Evolutionary conservation across 495 filamentous ascomycete genomes (phyloP).

Genomic region (Penicillium malachiteum): DNA sequence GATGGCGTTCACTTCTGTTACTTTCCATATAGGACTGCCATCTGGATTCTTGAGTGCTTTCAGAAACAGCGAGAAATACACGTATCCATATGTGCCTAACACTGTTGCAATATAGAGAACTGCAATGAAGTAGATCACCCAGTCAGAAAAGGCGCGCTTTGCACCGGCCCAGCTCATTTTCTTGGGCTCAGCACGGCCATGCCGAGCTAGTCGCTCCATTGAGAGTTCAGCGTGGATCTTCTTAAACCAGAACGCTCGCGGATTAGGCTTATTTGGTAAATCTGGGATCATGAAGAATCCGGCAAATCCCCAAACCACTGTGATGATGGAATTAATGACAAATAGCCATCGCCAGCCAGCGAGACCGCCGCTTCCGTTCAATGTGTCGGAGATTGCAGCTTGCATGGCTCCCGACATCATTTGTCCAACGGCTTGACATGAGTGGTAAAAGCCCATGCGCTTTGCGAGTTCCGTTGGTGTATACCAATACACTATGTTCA

Average conservation of each 20-base stretch:
- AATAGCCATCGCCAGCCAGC: constrained; percentile 72
- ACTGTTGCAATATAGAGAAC: constrained; percentile 31
- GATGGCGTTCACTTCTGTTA: constrained; percentile 31
- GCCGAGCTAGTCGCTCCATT: constrained; percentile 27
- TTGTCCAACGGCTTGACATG: constrained; percentile 35
- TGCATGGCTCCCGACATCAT: constrained; percentile 37
- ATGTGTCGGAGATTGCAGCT: constrained; percentile 34
- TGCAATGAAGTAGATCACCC: constrained; percentile 33
- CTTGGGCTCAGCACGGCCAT: constrained; percentile 33
- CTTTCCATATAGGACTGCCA: constrained; percentile 22
- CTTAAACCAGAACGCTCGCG: constrained; percentile 33
- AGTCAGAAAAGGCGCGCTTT: constrained; percentile 29
- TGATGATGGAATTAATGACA: constrained; percentile 48
- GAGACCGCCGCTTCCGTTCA: constrained; percentile 55
- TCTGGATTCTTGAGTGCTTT: constrained; percentile 30
- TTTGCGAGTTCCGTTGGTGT: constrained; percentile 47
- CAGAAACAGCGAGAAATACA: constrained; percentile 32
- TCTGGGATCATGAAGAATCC: constrained; percentile 62
- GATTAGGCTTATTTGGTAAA: constrained; percentile 30
- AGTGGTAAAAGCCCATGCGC: constrained; percentile 42
- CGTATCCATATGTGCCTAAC: constrained; percentile 32
- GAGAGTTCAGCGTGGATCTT: constrained; percentile 28
- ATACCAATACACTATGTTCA: constrained; percentile 33
- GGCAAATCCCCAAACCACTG: constrained; percentile 56
- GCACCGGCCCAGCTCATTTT: constrained; percentile 29